Conservation (phyloP, 2,329 filamentous ascomycete species). For the Claviceps africana region DNA sequence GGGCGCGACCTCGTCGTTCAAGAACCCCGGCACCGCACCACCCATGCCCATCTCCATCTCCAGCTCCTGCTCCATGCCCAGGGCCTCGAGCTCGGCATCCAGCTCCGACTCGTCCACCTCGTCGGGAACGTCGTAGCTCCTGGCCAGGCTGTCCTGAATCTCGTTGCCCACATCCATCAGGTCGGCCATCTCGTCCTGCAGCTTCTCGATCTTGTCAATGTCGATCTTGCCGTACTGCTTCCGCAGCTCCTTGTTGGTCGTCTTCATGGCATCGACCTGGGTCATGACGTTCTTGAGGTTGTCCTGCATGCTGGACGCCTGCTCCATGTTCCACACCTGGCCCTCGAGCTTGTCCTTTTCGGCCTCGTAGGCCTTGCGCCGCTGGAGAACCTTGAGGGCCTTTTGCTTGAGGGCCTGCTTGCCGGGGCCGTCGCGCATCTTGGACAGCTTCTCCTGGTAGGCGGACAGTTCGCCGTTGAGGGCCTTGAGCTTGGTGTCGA, state of each 20-base stretch:
- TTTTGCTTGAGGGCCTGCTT: slow-evolving; percentile 89
- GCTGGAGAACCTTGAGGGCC: slow-evolving; percentile 83
- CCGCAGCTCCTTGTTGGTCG: slow-evolving; percentile 80
- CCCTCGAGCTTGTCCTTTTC: slow-evolving; percentile 88
- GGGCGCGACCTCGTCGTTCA: slow-evolving; percentile 75
- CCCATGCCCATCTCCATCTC: slow-evolving; percentile 46
- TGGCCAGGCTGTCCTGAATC: slow-evolving; percentile 84
- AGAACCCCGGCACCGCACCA: slow-evolving; percentile 62
- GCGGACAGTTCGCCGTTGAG: slow-evolving; percentile 80
- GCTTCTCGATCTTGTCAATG: slow-evolving; percentile 89
- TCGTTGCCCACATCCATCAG: slow-evolving; percentile 95
- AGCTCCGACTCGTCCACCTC: slow-evolving; percentile 94
- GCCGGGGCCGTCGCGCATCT: slow-evolving; percentile 91
- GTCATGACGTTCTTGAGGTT: slow-evolving; percentile 98
- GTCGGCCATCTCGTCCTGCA: slow-evolving; percentile 99
- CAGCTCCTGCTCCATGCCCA: slow-evolving; percentile 87
- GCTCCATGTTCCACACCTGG: slow-evolving; percentile 98
- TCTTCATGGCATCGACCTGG: slow-evolving; percentile 94
- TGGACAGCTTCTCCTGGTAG: slow-evolving; percentile 75
- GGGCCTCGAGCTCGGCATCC: slow-evolving; percentile 87
- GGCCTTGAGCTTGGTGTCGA: slow-evolving; percentile 89
- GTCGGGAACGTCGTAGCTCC: slow-evolving; percentile 89
- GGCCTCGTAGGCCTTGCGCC: slow-evolving; percentile 84
- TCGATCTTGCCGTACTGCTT: slow-evolving; percentile 96
- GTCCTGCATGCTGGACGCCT: slow-evolving; percentile 95